Evolutionary conservation across 345 rosid genomes (phyloP), one percentile per base, ranked within the genome.

Genomic region (Eutrema japonicum): DNA sequence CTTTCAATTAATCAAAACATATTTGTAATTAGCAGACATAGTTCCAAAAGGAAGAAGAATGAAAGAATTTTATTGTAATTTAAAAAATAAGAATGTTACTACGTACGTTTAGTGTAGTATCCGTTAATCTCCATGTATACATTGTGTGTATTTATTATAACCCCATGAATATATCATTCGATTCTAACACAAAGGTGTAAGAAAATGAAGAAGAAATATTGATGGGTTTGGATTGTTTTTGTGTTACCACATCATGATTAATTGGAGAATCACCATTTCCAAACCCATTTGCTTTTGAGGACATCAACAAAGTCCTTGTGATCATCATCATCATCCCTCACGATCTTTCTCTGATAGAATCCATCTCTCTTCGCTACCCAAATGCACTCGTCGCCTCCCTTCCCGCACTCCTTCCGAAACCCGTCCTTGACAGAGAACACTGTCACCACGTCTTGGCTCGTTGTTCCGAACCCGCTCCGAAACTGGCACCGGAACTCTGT

Each of bases 321-420:
- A 42, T 29, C 33, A 59, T n/a, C 12, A 0, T 10, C 46, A 36
- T 57, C 50, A 4, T 32, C 26, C n/a, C 27, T 68, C 11, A 36
- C 11, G 22, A 46, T 57, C 42, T 2, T 64, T 57, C 71, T 64
- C 30, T 10, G 64, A 51, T 75, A 75, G 32, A 75, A 68, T 0
- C 79, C 79, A 29, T 68, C 50, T 52, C 54, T 75, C 57, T 75
- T 75, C 2, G 55, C 79, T 0, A 75, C 74, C 79, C 79, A 75
- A 68, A 69, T 27, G 12, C 79, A 68, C 56, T 68, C 56, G 2
- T 75, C 40, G 3, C 73, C 73, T 50, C 33, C 55, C 7, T 13
- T 38, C 5, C 69, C 74, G 5, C 73, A 66, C 54, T 22, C 11
- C 49, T 11, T 10, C 33, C 73, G 9, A 52, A 75, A 75, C 63